A percentile compares a stretch with the other conserved stretches of the same genome.
phyloP scores from a whole-genome alignment of 139 green algal genomes.

The Gonium pectorale region DNA sequence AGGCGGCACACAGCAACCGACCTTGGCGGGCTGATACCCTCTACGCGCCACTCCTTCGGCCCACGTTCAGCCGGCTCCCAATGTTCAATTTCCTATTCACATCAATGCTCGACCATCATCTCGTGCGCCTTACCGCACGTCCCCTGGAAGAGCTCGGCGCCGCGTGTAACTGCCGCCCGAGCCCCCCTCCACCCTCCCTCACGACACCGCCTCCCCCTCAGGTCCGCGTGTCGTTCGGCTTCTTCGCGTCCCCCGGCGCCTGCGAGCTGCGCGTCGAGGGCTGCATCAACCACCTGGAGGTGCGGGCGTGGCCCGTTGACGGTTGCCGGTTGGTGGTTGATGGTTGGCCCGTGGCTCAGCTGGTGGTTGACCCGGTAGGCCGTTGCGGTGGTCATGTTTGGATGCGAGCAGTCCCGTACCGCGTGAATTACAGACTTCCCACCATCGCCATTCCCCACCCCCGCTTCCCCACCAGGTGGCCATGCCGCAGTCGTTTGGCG shows the following conservation, averaged over 20 bases:
- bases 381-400: too few relatives aligned
- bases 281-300: constrained; percentile 41
- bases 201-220: not conserved
- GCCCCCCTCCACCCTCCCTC: not conserved
- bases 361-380: too few relatives aligned
- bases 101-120: not conserved
- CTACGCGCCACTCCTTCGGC: too few relatives aligned
- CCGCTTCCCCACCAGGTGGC: not conserved
- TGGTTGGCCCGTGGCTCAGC: too few relatives aligned
- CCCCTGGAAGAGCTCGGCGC: not conserved
- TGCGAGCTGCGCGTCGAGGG: constrained; percentile 23
- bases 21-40: too few relatives aligned
- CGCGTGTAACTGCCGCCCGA: not conserved
- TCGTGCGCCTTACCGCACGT: not conserved
- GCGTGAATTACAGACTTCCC: not conserved
- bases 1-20: too few relatives aligned
- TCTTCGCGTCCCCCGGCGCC: not conserved
- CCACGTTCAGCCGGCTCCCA: not conserved
- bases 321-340: too few relatives aligned
- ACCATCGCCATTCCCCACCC: not conserved
- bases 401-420: not conserved
- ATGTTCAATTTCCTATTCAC: not conserved
- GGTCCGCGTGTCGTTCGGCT: constrained; percentile 40
- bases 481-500: constrained; percentile 21
- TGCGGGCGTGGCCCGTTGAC: not conserved